Evolutionary conservation across 2,329 filamentous ascomycete species (phyloP).

Genomic region (Colletotrichum falcatum): DNA sequence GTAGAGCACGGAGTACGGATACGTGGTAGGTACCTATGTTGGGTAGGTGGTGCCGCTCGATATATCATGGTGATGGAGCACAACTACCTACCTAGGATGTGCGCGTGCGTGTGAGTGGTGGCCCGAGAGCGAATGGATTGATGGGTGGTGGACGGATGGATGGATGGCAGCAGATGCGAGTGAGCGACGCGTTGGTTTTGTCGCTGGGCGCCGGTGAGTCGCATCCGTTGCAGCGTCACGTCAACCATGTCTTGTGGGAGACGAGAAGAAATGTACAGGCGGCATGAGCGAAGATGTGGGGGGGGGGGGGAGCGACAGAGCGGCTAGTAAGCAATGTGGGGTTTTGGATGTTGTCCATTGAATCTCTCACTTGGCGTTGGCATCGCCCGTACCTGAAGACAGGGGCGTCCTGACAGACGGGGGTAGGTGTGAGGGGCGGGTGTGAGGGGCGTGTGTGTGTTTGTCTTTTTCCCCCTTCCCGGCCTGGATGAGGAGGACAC

Average conservation of each 20-base stretch:
- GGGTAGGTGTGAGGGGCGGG: neutral
- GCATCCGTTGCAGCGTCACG: slow-evolving; percentile 29
- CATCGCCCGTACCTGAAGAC: slow-evolving; percentile 7
- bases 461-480: too few species aligned
- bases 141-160: too few species aligned
- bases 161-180: neutral
- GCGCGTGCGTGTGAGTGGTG: neutral
- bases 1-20: too few species aligned
- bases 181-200: slow-evolving; percentile 1
- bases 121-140: neutral
- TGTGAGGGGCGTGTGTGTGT: neutral
- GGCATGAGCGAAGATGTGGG: slow-evolving; percentile 34
- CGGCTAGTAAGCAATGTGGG: slow-evolving; percentile 19
- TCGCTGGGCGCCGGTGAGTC: neutral
- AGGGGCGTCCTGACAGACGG: neutral
- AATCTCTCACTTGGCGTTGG: neutral
- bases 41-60: neutral
- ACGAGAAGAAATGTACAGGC: neutral
- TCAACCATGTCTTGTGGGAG: slow-evolving; percentile 28
- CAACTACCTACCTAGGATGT: too few species aligned
- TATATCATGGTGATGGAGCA: neutral
- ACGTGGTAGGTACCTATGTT: too few species aligned
- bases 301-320: neutral
- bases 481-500: neutral
- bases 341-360: neutral